Percentiles rank a stretch among this genome's conserved stretches.
Conservation (phyloP, 2,329 filamentous ascomycete genomes). For the Fragosphaeria purpurea region DNA sequence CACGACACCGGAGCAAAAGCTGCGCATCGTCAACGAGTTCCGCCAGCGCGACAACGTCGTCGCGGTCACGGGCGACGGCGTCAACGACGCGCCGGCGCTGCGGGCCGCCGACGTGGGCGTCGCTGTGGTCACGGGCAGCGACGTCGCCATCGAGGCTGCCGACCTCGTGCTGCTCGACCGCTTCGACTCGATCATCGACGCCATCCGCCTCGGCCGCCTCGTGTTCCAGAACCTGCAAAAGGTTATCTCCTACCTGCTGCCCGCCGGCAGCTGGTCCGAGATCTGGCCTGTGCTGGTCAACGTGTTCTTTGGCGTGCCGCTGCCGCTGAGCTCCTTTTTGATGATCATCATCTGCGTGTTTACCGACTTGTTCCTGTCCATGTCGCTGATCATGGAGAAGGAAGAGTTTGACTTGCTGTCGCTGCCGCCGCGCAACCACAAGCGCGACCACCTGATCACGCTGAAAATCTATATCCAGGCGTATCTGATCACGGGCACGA, state of each 20-base stretch:
- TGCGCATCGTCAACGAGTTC: conserved; percentile 65
- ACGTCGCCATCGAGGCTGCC: conserved; percentile 70
- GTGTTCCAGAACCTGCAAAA: conserved; percentile 74
- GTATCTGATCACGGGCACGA: conserved; percentile 59
- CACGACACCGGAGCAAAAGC: conserved; percentile 68
- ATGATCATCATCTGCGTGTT: conserved; percentile 65
- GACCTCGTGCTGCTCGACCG: conserved; percentile 68
- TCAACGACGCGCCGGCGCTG: conserved; percentile 76
- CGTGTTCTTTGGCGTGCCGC: conserved; percentile 60
- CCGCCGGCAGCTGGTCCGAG: conserved; percentile 61
- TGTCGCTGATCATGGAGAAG: conserved; percentile 63
- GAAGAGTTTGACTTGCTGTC: conserved; percentile 65
- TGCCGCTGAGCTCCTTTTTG: conserved; percentile 61
- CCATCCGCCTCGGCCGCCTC: conserved; percentile 60
- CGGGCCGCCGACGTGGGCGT: conserved; percentile 73
- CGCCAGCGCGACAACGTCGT: conserved; percentile 55
- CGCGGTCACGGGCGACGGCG: conserved; percentile 77
- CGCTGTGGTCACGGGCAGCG: conserved; percentile 68
- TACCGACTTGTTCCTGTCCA: conserved; percentile 65
- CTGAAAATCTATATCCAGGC: conserved; percentile 61
- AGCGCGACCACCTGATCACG: conserved; percentile 63
- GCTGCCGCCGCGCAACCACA: conserved; percentile 55
- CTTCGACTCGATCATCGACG: conserved; percentile 61
- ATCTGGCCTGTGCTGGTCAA: conserved; percentile 67
- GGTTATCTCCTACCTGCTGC: conserved; percentile 61